Conservation (phyloP, 2,329 filamentous ascomycete species). For the Pseudogymnoascus sp. region DNA sequence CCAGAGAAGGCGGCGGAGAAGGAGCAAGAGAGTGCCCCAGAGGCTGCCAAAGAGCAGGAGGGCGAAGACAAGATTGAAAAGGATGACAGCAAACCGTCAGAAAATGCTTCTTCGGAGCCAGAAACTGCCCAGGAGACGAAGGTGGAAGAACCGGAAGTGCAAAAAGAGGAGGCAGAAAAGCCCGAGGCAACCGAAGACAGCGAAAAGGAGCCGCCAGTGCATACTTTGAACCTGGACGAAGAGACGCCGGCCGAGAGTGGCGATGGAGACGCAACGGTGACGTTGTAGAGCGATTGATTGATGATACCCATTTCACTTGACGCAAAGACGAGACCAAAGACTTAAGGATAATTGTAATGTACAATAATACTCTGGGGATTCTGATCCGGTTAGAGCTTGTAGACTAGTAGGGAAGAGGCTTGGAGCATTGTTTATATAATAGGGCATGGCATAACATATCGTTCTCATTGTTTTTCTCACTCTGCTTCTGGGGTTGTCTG, state of each 20-base stretch:
- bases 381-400: constrained; percentile 8
- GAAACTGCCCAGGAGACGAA: constrained; percentile 11
- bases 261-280: not conserved
- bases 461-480: not conserved
- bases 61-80: constrained; percentile 13
- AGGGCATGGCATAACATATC: constrained; percentile 8
- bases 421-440: constrained; percentile 5
- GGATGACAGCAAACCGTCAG: constrained; percentile 11
- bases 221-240: constrained; percentile 6
- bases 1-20: constrained; percentile 22
- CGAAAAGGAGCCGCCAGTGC: constrained; percentile 10
- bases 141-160: constrained; percentile 15
- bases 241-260: not conserved
- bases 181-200: constrained; percentile 22
- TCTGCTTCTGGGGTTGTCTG: not conserved
- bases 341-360: constrained; percentile 10
- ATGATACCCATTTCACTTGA: constrained; percentile 9
- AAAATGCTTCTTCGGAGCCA: constrained; percentile 12
- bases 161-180: constrained; percentile 19
- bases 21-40: constrained; percentile 19
- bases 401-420: not conserved
- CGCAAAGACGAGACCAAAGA: constrained; percentile 8
- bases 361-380: constrained; percentile 8
- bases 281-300: constrained; percentile 8
- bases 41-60: constrained; percentile 10